Conservation (phyloP, 2,329 filamentous ascomycete genomes). For the Orbilia ellipsospora region DNA sequence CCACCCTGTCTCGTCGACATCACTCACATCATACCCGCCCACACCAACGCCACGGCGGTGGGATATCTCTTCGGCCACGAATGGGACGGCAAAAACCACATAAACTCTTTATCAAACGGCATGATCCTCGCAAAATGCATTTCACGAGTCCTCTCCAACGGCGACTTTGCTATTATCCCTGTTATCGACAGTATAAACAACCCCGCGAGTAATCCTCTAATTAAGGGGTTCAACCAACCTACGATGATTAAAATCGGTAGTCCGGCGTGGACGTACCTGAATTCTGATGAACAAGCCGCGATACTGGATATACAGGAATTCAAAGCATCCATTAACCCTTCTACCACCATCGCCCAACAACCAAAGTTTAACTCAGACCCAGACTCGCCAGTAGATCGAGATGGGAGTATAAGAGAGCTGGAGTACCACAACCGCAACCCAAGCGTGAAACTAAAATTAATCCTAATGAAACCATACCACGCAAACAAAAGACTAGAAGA, state of each 20-base stretch:
- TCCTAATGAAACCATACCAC: constrained; percentile 36
- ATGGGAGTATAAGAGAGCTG: neutral
- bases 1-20: constrained; percentile 17
- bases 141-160: constrained; percentile 4
- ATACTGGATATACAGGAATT: constrained; percentile 11
- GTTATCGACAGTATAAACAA: neutral
- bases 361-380: neutral
- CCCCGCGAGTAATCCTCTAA: neutral
- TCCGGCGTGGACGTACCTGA: neutral
- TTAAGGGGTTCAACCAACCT: neutral
- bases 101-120: constrained; percentile 30
- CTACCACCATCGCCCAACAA: neutral
- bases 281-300: constrained; percentile 1
- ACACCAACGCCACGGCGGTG: constrained; percentile 14
- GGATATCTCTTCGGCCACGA: constrained; percentile 34
- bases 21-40: constrained; percentile 28
- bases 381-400: neutral
- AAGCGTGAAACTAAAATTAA: constrained; percentile 18
- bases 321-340: neutral
- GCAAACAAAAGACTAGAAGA: constrained; percentile 7
- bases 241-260: constrained; percentile 8
- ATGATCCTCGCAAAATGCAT: constrained; percentile 45
- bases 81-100: constrained; percentile 15
- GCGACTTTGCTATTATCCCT: constrained; percentile 41
- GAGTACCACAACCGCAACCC: neutral